phyloP scores from a whole-genome alignment of 805 yeast species.

The Candida glaebosa region DNA sequence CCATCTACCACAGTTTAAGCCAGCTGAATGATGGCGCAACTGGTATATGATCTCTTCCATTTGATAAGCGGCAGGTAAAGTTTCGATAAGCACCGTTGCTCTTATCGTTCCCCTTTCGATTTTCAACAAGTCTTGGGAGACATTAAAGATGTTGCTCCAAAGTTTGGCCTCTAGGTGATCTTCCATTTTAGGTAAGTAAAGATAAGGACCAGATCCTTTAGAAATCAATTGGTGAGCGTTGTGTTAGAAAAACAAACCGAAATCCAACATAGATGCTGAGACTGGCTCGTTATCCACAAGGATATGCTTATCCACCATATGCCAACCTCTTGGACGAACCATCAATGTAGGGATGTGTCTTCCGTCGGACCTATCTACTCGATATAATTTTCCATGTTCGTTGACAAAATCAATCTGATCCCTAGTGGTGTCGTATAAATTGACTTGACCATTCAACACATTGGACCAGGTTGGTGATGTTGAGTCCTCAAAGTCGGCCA shows the following conservation, averaged over 20 bases:
- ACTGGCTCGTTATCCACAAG: constrained; percentile 18
- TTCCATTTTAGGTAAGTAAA: constrained; percentile 21
- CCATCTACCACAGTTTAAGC: constrained; percentile 19
- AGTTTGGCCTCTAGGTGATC: constrained; percentile 20
- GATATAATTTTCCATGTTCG: constrained; percentile 33
- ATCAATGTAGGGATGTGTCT: constrained; percentile 15
- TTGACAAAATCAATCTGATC: constrained; percentile 15
- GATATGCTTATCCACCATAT: constrained; percentile 20
- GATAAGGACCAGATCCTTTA: constrained; percentile 18
- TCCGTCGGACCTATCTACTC: constrained; percentile 19
- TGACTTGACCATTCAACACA: constrained; percentile 18
- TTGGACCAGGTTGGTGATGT: constrained; percentile 18
- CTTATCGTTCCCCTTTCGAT: constrained; percentile 16
- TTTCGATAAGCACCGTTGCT: constrained; percentile 20
- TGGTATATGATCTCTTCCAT: constrained; percentile 20
- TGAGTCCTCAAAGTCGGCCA: constrained; percentile 21
- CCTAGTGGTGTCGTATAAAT: constrained; percentile 19
- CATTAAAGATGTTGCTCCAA: constrained; percentile 20
- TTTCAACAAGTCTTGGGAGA: constrained; percentile 15
- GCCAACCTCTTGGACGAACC: constrained; percentile 23
- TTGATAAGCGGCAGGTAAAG: constrained; percentile 21
- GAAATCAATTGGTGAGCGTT: constrained; percentile 14
- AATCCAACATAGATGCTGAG: constrained; percentile 18
- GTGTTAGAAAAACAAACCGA: constrained; percentile 19
- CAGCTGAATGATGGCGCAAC: constrained; percentile 15